Percentiles rank a stretch among this genome's conserved stretches.
phyloP scores from a whole-genome alignment of 208 protist genomes.

The Crithidia expoeki region DNA sequence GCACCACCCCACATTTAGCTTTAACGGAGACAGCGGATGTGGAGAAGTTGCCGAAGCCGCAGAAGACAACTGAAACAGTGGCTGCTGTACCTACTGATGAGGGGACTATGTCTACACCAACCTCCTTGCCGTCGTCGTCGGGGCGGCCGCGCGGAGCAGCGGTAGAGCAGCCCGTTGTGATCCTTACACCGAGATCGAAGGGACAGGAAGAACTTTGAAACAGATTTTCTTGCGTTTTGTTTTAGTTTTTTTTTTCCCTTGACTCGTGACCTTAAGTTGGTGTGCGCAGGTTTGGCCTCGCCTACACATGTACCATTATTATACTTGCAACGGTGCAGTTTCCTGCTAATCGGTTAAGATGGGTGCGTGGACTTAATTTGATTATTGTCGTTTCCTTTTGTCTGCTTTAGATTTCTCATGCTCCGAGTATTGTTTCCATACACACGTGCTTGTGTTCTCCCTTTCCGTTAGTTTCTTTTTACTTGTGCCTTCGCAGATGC shows the following conservation, averaged over 20 bases:
- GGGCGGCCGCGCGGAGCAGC: background rate
- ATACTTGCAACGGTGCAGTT: too few species aligned
- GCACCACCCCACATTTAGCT: slow-evolving; percentile 9
- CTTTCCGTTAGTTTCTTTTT: background rate
- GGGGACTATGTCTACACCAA: background rate
- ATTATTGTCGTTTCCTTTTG: background rate
- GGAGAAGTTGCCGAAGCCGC: background rate
- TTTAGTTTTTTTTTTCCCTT: slow-evolving; percentile 14
- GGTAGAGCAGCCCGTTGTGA: slow-evolving; percentile 8
- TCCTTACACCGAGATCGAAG: slow-evolving; percentile 6
- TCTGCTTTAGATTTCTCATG: background rate
- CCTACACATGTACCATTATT: too few species aligned
- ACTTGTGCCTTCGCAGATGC: too few species aligned
- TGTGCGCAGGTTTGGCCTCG: too few species aligned
- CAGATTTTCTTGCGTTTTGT: slow-evolving; percentile 2
- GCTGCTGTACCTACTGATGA: background rate
- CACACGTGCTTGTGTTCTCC: background rate
- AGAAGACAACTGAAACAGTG: too few species aligned
- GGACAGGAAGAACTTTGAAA: background rate
- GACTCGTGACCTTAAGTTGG: background rate
- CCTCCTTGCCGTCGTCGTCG: background rate
- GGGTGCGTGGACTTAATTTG: too few species aligned
- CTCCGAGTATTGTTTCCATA: background rate
- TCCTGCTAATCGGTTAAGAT: too few species aligned
- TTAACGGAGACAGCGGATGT: background rate